Percentiles rank a stretch among this genome's conserved stretches.
phyloP scores from a whole-genome alignment of 306 rosid species.

The Rubus idaeus region DNA sequence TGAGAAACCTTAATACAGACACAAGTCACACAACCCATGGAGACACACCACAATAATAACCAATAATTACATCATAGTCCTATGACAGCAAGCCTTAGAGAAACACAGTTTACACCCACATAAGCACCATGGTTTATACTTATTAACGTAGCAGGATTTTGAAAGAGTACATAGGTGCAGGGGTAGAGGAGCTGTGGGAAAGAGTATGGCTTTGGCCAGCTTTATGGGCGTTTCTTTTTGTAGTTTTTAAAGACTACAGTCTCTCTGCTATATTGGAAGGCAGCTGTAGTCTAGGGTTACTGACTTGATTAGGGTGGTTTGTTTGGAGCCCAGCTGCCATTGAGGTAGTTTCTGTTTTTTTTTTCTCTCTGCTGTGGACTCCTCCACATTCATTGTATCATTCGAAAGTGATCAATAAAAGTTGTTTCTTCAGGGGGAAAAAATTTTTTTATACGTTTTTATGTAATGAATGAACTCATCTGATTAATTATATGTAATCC shows the following conservation, averaged over 20 bases:
- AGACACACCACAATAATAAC: neutral
- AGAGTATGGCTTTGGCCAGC: neutral
- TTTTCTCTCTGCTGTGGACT: neutral
- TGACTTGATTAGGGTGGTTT: neutral
- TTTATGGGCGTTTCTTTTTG: neutral
- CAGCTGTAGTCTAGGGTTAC: neutral
- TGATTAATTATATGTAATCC: no score
- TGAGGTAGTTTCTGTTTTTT: neutral
- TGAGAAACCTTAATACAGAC: neutral
- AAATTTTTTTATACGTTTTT: neutral
- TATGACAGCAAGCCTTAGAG: neutral
- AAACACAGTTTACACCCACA: neutral
- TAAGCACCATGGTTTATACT: neutral
- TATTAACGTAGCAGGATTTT: neutral
- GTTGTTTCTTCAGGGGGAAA: no score
- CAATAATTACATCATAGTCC: neutral
- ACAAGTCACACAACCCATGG: neutral
- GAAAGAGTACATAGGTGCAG: neutral
- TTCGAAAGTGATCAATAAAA: no score
- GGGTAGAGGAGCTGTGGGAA: neutral
- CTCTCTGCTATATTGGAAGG: neutral
- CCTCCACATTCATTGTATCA: neutral
- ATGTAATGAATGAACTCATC: neutral
- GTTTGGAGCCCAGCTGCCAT: neutral
- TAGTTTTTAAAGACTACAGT: neutral